These are phyloP conservation scores for Ophidiomyces ophidiicola DNA, from an alignment of 2,329 filamentous ascomycete genomes.

Conservation along the genomic window DNA sequence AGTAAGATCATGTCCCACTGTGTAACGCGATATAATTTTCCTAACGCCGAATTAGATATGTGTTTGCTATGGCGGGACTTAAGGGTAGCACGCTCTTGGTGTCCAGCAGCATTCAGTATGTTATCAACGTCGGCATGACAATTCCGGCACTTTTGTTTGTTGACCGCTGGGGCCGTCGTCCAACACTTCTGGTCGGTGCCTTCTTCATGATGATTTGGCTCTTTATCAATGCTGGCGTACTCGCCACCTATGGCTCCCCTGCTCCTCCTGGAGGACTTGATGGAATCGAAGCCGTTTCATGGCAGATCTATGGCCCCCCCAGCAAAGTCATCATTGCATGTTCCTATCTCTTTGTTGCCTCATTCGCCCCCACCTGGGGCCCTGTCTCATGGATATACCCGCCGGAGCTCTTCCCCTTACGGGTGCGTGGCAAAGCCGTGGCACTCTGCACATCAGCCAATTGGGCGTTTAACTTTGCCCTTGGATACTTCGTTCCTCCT, in stretches of 20 bases:
- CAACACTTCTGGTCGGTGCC: constrained; percentile 53
- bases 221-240: constrained; percentile 34
- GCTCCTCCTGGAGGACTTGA: constrained; percentile 19
- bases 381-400: constrained; percentile 49
- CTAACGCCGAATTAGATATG: constrained; percentile 34
- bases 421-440: constrained; percentile 52
- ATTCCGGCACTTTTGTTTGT: constrained; percentile 62
- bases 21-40: neutral
- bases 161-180: constrained; percentile 63
- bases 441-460: constrained; percentile 49
- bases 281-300: constrained; percentile 27
- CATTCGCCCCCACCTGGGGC: constrained; percentile 54
- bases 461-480: constrained; percentile 50
- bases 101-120: constrained; percentile 58
- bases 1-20: constrained; percentile 5
- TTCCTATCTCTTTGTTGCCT: constrained; percentile 61
- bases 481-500: constrained; percentile 46
- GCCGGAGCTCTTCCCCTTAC: constrained; percentile 50
- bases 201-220: constrained; percentile 46
- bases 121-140: constrained; percentile 73
- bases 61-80: constrained; percentile 62
- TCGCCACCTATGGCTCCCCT: constrained; percentile 34
- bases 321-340: constrained; percentile 54
- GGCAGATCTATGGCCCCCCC: constrained; percentile 29
- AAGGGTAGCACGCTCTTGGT: constrained; percentile 47